Evolutionary conservation across 306 rosid species (phyloP).

Genomic region (Cucurbita maxima): DNA sequence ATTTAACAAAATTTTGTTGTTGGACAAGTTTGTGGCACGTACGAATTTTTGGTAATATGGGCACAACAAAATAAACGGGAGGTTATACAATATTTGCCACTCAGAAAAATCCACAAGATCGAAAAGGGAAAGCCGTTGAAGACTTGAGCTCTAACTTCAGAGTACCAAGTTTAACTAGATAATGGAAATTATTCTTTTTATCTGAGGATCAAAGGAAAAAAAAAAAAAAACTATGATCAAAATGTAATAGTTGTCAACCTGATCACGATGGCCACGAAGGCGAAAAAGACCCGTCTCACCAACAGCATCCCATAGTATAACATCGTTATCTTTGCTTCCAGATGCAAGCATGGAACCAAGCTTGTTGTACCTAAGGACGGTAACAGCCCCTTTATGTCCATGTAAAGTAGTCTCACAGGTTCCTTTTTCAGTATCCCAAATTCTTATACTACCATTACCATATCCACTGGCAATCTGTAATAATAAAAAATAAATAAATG

Average conservation of each 20-base stretch:
- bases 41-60: neutral
- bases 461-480: conserved; percentile 74
- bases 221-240: neutral
- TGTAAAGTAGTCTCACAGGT: conserved; percentile 68
- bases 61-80: neutral
- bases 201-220: neutral
- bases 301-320: conserved; percentile 78
- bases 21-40: neutral
- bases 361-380: conserved; percentile 61
- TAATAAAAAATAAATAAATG: neutral
- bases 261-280: conserved; percentile 78
- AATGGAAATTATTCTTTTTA: neutral
- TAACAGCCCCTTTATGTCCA: conserved; percentile 89
- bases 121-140: neutral
- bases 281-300: conserved; percentile 87
- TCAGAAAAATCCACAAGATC: neutral
- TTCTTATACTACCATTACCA: conserved; percentile 70
- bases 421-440: conserved; percentile 73
- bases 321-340: conserved; percentile 83
- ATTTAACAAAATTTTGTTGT: neutral
- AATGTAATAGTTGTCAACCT: conserved; percentile 24
- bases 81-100: neutral
- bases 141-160: conserved; percentile 11
- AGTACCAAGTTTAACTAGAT: conserved; percentile 14
- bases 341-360: conserved; percentile 70